These are phyloP conservation scores for Fusarium sp. DNA, from an alignment of 2,329 filamentous ascomycete species.

Conservation along the genomic window DNA sequence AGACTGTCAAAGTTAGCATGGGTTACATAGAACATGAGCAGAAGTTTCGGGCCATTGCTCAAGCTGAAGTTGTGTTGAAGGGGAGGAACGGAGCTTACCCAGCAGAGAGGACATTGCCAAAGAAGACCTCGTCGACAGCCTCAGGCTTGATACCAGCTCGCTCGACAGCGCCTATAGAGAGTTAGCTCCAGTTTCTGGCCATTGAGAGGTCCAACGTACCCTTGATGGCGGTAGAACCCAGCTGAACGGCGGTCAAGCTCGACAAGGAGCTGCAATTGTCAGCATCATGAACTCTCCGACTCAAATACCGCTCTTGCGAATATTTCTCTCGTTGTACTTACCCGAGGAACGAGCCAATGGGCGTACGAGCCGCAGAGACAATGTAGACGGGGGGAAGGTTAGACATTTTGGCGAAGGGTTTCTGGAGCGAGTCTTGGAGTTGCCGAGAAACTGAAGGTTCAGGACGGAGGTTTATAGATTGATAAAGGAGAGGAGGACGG, in stretches of 20 bases:
- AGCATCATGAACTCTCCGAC: constrained; percentile 25
- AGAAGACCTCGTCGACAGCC: constrained; percentile 95
- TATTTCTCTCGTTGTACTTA: constrained; percentile 53
- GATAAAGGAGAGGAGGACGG: constrained; percentile 17
- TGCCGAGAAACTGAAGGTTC: constrained; percentile 9
- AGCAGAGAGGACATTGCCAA: constrained; percentile 97
- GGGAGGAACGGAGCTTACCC: constrained; percentile 69
- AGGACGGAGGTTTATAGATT: constrained; percentile 27
- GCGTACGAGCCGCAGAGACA: constrained; percentile 90
- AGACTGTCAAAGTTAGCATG: constrained; percentile 66
- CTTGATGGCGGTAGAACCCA: constrained; percentile 94
- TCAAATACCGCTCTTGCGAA: constrained; percentile 14
- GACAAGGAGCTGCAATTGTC: constrained; percentile 78
- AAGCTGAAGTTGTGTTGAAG: constrained; percentile 8
- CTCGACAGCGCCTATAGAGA: constrained; percentile 77
- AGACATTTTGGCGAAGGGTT: constrained; percentile 70
- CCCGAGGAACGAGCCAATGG: constrained; percentile 95
- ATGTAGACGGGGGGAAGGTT: constrained; percentile 92
- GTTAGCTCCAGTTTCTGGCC: background rate
- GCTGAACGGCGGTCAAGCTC: constrained; percentile 84
- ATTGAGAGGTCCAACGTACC: constrained; percentile 62
- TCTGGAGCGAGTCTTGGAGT: constrained; percentile 7
- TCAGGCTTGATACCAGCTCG: constrained; percentile 89
- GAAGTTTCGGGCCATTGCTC: background rate
- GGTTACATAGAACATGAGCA: background rate